Base-by-base conservation (phyloP, 257 asterid genomes). In the Rubia yunnanensis region DNA sequence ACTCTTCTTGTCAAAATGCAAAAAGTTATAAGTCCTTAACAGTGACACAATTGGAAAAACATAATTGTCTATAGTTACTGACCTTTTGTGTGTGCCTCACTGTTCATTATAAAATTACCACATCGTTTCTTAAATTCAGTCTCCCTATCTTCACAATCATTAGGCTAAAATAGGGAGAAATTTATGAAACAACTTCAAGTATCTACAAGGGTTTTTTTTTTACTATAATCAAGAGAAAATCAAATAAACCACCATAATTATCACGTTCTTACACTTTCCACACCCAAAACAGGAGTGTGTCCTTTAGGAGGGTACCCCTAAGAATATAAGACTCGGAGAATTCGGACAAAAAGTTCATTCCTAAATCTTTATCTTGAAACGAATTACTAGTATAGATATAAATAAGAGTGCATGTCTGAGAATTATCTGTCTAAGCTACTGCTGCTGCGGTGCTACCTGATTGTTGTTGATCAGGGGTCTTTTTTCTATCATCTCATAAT, bases 401-500 rank as follows among this genome's bases (percentile, higher is more conserved):
- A 49, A 30, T 35, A 48, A 48, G 31, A 61, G 52, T 7, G 15
- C 35, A 22, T 18, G 64, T 27, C 32, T 7, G 59, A n/a, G 31
- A 30, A 28, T 2, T 10, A 36, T 54, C 1, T 23, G 27, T 63
- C 70, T 48, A 64, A 35, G 56, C 65, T 39, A 56, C 60, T 73
- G 85, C 60, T 77, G 89, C 17, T 44, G 52, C 20, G 85, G 56
- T 77, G 89, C 17, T 44, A 20, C 20, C 5, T 44, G 52, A n/a
- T 44, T n/a, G 20, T 17, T 44, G 64, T 85, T 83, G 32, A 87
- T 74, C 15, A 11, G 17, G 2, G 95, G 91, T 60, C 86, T 81
- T 70, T 78, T 82, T 72, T 89, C 96, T 28, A 89, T 81, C 91
- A 79, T 70, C 34, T 87, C 94, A 66, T 87, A 89, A 26, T 80